Base-by-base conservation (phyloP, 805 yeast genomes). In the Wickerhamiella bombiphila region DNA sequence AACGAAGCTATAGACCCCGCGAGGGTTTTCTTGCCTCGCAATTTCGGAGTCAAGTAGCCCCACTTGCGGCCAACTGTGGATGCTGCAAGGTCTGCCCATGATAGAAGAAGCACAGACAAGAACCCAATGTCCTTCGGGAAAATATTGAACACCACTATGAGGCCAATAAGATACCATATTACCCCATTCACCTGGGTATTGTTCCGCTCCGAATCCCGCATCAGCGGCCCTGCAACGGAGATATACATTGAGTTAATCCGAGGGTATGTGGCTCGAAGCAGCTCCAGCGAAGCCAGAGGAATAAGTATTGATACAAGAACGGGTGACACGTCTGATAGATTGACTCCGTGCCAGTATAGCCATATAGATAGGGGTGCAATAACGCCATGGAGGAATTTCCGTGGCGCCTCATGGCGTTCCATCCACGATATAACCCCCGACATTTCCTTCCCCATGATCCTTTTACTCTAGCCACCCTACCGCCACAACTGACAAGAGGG, bases 61-160 rank as follows among this genome's bases (percentile, higher is more conserved):
- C 62, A 88, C 39, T 70, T 70, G 47, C 98, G 69, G 29, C 98
- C 98, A 52, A 86, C 60, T 0, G 95, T 82, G 3, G 95, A 82
- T 2, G 98, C 98, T 2, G 96, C 88, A 7, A 97, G 83, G 54
- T 91, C 98, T 4, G 94, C 85, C 97, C 97, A 91, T 53, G 95
- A 80, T 44, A 91, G 68, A 36, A 88, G 63, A 46, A 85, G 65
- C 3, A 85, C 74, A 17, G 93, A 66, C 63, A 83, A 66, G 20
- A 86, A 63, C 1, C 77, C 66, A 35, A 91, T 75, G 52, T 91
- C 98, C 59, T 83, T 82, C 11, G 88, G 75, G 50, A 74, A 77
- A 17, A 74, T 57, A 1, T 66, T 44, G 51, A 85, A 80, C 7
- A 85, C 82, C 45, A 82, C 60, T 19, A 73, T 61, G 33, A 83